phyloP scores from a whole-genome alignment of 768 basidiomycete species.

The Kwoniella bestiolae region DNA sequence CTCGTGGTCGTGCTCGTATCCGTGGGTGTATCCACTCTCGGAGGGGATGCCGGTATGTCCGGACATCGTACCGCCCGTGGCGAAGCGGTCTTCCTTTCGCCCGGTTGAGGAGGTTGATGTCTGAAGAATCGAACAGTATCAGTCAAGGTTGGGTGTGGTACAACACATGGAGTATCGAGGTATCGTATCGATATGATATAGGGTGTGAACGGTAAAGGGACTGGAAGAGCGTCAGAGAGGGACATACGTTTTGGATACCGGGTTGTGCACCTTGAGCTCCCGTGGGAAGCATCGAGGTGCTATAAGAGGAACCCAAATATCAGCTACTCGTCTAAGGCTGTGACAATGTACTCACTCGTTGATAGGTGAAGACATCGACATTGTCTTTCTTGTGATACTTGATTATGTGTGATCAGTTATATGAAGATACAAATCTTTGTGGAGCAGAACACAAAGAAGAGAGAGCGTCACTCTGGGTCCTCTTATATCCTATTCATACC shows the following conservation, averaged over 20 bases:
- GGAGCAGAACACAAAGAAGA: neutral
- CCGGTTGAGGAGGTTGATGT: slow-evolving; percentile 10
- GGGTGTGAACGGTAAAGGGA: too few species aligned
- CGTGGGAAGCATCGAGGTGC: slow-evolving; percentile 13
- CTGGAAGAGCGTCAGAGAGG: too few species aligned
- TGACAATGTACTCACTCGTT: slow-evolving; percentile 1
- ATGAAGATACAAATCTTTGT: too few species aligned
- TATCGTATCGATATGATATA: too few species aligned
- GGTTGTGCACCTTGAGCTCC: slow-evolving; percentile 9
- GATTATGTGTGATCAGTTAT: neutral
- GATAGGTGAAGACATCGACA: slow-evolving; percentile 3
- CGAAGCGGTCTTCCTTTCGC: slow-evolving; percentile 16
- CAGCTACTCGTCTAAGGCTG: too few species aligned
- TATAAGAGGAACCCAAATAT: neutral
- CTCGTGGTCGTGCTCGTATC: neutral
- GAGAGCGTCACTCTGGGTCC: neutral
- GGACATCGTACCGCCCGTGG: slow-evolving; percentile 15
- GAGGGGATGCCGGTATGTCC: slow-evolving; percentile 19
- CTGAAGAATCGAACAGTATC: neutral
- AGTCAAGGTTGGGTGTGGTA: neutral
- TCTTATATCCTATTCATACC: neutral
- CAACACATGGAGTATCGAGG: too few species aligned
- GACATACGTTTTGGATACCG: neutral
- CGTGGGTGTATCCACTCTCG: slow-evolving; percentile 13
- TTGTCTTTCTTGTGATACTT: neutral